Base-by-base conservation (phyloP, 2,329 filamentous ascomycete species). In the Phialophora tarda region DNA sequence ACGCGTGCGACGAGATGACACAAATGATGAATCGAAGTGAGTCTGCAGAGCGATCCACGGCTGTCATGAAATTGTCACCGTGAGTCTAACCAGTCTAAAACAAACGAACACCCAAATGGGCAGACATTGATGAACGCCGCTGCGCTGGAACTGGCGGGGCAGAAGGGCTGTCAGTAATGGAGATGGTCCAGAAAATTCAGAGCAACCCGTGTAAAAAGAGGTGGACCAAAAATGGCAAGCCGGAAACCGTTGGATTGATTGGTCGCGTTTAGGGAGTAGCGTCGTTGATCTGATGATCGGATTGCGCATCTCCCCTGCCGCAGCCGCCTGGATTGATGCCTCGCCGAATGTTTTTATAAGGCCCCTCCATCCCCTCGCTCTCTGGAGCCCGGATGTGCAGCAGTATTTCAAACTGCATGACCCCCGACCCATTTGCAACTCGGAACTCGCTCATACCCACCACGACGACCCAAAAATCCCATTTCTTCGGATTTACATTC, bases 281-380 rank as follows among this genome's bases (percentile, higher is more conserved):
- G 48, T 14, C 48, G 53, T 55, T 55, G 53, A 55, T 55, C 53
- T 55, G 53, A 55, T 55, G 53, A 55, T 55, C 53, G 53, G 28
- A 55, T 55, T 55, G 53, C 53, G 53, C 53, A 53, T 55, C 30
- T 55, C 53, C 53, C 53, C 53, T 55, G 53, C 53, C 24, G 53
- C 53, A 17, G 53, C 14, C 24, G 53, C 53, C 53, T 55, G 28
- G 28, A 34, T 30, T 17, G 28, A 55, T 28, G 53, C 14, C 24
- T 30, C 38, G 38, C 53, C 53, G 53, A 24, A 55, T 30, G 53
- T 32, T 55, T 55, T 55, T 55, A 55, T 53, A 55, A 55, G 53
- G 53, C 53, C 53, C 53, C 53, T 55, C 53, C 53, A 55, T 55
- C 53, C 53, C 53, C 53, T 55, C 53, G 48, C 38, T 51, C 48